Conservation (phyloP, 257 asterid species). For the Striga asiatica region DNA sequence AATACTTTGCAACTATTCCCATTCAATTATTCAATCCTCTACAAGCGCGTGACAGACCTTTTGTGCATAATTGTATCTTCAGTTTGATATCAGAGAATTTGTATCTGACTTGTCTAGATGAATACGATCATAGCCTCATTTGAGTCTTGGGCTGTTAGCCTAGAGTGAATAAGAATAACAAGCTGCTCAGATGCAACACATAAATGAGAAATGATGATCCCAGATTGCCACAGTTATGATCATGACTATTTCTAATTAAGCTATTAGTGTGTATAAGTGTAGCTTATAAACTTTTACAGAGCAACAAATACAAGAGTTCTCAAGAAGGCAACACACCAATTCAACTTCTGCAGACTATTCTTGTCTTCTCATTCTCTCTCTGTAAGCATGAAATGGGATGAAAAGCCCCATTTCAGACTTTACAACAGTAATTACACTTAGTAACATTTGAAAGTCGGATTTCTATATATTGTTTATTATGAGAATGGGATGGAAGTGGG, state of each 20-base stretch:
- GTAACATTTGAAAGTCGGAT: not conserved
- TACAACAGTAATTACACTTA: not conserved
- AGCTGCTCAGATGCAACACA: not conserved
- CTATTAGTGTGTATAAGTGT: too few species aligned
- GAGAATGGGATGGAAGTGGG: too few species aligned
- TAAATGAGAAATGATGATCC: not conserved
- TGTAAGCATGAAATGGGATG: not conserved
- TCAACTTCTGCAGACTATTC: not conserved
- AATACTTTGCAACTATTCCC: not conserved
- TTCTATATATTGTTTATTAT: not conserved
- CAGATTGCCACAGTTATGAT: not conserved
- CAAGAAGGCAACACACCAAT: not conserved
- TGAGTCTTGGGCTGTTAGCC: not conserved
- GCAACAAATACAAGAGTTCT: not conserved
- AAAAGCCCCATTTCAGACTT: not conserved
- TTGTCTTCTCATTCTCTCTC: not conserved
- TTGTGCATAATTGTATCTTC: not conserved
- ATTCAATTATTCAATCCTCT: not conserved
- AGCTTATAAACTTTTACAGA: not conserved
- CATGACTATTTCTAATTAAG: too few species aligned
- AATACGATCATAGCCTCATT: not conserved
- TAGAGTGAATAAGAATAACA: not conserved
- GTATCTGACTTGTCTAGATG: not conserved
- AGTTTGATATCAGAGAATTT: not conserved
- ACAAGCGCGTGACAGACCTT: slow-evolving; percentile 1